These are phyloP conservation scores for Aspergillus floridensis DNA, from an alignment of 2,329 filamentous ascomycete genomes.

Conservation along the genomic window DNA sequence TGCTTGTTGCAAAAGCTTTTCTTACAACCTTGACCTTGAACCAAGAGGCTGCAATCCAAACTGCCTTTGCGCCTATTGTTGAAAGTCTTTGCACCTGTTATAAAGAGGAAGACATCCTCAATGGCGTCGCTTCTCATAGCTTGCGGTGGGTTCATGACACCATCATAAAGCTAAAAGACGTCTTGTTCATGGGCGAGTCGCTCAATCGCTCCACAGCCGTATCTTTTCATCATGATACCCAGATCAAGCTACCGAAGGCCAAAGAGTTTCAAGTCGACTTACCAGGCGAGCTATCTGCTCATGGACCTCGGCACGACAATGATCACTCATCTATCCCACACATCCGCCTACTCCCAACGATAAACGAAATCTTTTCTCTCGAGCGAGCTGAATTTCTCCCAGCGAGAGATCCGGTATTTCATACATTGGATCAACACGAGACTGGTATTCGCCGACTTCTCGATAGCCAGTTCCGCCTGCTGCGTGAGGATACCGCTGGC, in stretches of 20 bases:
- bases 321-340: slow-evolving; percentile 5
- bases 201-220: background rate
- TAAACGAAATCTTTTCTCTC: slow-evolving; percentile 3
- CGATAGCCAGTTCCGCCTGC: slow-evolving; percentile 12
- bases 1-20: slow-evolving; percentile 7
- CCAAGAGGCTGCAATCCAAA: slow-evolving; percentile 7
- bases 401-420: background rate
- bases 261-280: slow-evolving; percentile 1
- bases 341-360: slow-evolving; percentile 9
- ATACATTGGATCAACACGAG: background rate
- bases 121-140: background rate
- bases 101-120: background rate
- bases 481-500: slow-evolving; percentile 13
- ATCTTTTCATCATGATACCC: background rate
- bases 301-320: slow-evolving; percentile 11
- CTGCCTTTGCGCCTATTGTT: slow-evolving; percentile 5
- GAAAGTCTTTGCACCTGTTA: background rate
- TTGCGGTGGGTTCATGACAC: background rate
- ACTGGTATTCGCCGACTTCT: slow-evolving; percentile 11
- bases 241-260: background rate
- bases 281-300: slow-evolving; percentile 7
- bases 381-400: slow-evolving; percentile 9
- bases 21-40: slow-evolving; percentile 3
- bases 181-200: slow-evolving; percentile 1
- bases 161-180: background rate